Base-by-base conservation (phyloP, 805 yeast species). In the Lipomyces yamanashiensis region DNA sequence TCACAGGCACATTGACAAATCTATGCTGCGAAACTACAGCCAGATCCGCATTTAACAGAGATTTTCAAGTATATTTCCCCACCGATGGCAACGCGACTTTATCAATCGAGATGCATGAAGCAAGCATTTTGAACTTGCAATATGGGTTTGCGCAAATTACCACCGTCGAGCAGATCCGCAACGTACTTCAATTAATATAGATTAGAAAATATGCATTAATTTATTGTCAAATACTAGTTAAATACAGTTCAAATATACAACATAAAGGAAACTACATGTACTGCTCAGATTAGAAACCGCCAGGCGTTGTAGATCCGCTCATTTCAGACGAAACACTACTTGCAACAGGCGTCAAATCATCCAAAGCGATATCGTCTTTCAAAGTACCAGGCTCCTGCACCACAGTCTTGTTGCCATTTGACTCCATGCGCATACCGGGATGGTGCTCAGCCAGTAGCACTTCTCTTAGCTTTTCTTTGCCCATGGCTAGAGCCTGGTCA, bases 21-120 rank as follows among this genome's bases (percentile, higher is more conserved):
- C 45, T 64, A 23, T 64, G 67, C 60, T 64, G 67, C 56, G 67
- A 64, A 40, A 64, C 67, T 10, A 64, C 67, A n/a, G 67, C 67
- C 3, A 55, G 67, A n/a, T 40, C 62, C 3, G 67, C 67, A 13
- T 64, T 64, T 33, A 49, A 45, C 21, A 36, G 62, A 34, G 67
- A 64, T 37, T 64, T 49, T 39, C 47, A 54, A 23, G 68, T 64
- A 0, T 62, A 61, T 40, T 64, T 64, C 36, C 67, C 67, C n/a
- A 36, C 49, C 7, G 68, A 64, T 28, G 68, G 56, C n/a, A 64
- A 61, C 34, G 65, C 66, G 12, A 61, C 68, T n/a, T n/a, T 36
- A 15, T 58, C 36, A 15, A n/a, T 8, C 4, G 57, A 54, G n/a
- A 51, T 44, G 58, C 66, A 64, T 28, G 54, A 50, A 37, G 68